Percentiles rank a stretch among this genome's conserved stretches.
Conservation (phyloP, 495 filamentous ascomycete species). For the Podospora didyma region DNA sequence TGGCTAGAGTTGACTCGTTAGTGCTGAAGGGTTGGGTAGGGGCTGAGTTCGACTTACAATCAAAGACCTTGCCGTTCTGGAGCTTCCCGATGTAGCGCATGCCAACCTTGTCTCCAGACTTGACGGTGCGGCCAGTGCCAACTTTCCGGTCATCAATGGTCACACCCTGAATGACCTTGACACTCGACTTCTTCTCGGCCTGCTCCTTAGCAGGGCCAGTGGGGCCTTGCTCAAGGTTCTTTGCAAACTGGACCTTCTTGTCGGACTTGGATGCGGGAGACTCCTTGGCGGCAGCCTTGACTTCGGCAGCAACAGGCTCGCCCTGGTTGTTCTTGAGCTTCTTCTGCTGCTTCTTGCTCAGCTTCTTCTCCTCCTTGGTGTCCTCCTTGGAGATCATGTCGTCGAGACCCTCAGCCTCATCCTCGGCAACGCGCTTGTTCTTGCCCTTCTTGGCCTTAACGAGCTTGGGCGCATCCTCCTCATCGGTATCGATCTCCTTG, state of each 20-base stretch:
- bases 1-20: slow-evolving; percentile 53
- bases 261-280: slow-evolving; percentile 51
- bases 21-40: slow-evolving; percentile 13
- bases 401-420: slow-evolving; percentile 64
- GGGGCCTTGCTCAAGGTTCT: slow-evolving; percentile 95
- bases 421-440: slow-evolving; percentile 74
- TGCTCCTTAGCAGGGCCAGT: slow-evolving; percentile 57
- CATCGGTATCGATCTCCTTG: slow-evolving; percentile 79
- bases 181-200: slow-evolving; percentile 38
- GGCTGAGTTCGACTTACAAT: slow-evolving; percentile 57
- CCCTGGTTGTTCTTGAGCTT: slow-evolving; percentile 98
- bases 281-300: slow-evolving; percentile 33
- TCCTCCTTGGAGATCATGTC: slow-evolving; percentile 65
- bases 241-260: slow-evolving; percentile 99
- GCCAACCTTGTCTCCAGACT: slow-evolving; percentile 79
- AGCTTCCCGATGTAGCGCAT: slow-evolving; percentile 99
- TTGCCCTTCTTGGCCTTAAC: slow-evolving; percentile 68
- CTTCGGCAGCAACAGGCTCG: slow-evolving; percentile 61
- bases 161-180: slow-evolving; percentile 79
- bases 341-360: slow-evolving; percentile 97
- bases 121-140: slow-evolving; percentile 73
- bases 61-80: slow-evolving; percentile 86
- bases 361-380: slow-evolving; percentile 42
- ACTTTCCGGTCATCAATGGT: slow-evolving; percentile 93
- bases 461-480: slow-evolving; percentile 76